Conservation (phyloP, 108 stramenopile genomes). For the Tribonema minus region DNA sequence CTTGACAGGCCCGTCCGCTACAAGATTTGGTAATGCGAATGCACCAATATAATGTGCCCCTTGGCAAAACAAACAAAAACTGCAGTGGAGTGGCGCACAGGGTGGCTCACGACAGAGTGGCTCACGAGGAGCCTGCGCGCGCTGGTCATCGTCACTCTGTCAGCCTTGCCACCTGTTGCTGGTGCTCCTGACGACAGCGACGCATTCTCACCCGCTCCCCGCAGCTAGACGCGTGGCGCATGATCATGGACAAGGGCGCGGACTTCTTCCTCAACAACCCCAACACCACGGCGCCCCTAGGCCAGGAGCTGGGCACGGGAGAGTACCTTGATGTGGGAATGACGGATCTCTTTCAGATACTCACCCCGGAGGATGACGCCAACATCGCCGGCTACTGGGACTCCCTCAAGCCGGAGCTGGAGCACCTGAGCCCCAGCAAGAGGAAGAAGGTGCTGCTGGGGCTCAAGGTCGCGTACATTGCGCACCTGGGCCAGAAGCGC, state of each 20-base stretch:
- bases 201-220: too few relatives aligned
- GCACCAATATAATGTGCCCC: too few relatives aligned
- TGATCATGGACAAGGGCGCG: not conserved
- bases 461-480: slow-evolving; percentile 52
- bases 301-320: not conserved
- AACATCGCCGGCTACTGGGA: not conserved
- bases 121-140: too few relatives aligned
- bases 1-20: too few relatives aligned
- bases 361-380: not conserved
- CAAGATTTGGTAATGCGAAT: too few relatives aligned
- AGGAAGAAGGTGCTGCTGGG: slow-evolving; percentile 1
- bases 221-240: not conserved
- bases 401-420: not conserved
- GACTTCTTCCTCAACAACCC: not conserved
- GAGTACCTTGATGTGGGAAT: not conserved
- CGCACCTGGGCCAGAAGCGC: slow-evolving; percentile 79
- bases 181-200: too few relatives aligned
- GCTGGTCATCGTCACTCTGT: too few relatives aligned
- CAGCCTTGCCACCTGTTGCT: too few relatives aligned
- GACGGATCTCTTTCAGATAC: not conserved
- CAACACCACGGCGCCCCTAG: not conserved
- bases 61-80: too few relatives aligned
- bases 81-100: too few relatives aligned
- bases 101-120: too few relatives aligned
- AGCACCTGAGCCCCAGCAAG: not conserved